These are phyloP conservation scores for Bipolaris bicolor DNA, from an alignment of 2,329 filamentous ascomycete species.

Conservation along the genomic window DNA sequence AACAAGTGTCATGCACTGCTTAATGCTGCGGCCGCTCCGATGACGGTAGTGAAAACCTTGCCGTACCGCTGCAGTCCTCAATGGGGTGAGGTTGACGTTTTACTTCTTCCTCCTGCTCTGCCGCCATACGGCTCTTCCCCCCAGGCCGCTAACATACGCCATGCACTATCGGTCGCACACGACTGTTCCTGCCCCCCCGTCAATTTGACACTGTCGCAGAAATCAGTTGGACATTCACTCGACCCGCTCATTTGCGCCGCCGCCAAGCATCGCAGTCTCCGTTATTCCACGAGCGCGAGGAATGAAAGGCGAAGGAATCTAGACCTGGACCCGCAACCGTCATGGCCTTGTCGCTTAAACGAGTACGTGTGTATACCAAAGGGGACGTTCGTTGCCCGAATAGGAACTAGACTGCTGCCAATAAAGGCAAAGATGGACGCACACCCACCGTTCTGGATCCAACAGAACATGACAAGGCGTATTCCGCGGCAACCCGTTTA, in stretches of 20 bases:
- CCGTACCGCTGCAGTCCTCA: background rate
- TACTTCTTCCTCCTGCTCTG: background rate
- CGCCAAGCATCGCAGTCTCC: background rate
- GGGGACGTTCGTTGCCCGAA: background rate
- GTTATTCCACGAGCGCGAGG: background rate
- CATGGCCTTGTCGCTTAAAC: background rate
- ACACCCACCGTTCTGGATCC: background rate
- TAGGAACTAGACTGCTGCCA: background rate
- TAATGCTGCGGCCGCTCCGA: conserved; percentile 10
- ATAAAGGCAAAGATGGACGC: background rate
- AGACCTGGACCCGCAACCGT: background rate
- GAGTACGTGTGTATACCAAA: background rate
- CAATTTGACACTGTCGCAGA: background rate
- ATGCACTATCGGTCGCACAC: background rate
- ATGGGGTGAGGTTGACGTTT: background rate
- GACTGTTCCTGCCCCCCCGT: background rate
- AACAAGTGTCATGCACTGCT: conserved; percentile 11
- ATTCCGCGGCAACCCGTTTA: background rate
- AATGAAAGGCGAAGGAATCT: background rate
- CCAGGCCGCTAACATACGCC: background rate
- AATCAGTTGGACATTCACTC: background rate
- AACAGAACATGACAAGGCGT: background rate
- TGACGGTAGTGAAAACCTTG: background rate
- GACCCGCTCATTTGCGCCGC: background rate
- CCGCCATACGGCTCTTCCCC: background rate